Conservation (phyloP, 2,329 filamentous ascomycete genomes). For the Penicillium fuscoglaucum region DNA sequence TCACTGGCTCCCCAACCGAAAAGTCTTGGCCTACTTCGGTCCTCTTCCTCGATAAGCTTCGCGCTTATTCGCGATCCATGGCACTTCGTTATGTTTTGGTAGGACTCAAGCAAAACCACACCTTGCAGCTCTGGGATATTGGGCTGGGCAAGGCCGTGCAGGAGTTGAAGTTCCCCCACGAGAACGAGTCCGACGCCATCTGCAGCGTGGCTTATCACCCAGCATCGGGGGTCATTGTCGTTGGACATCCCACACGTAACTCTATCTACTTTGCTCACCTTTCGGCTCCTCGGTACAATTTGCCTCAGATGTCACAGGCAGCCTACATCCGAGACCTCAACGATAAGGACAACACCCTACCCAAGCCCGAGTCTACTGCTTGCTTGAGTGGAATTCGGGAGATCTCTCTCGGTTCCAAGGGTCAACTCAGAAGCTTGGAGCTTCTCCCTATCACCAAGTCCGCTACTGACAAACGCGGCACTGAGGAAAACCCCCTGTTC, state of each 20-base stretch:
- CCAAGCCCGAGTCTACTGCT: conserved; percentile 88
- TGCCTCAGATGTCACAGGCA: conserved; percentile 79
- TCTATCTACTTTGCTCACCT: conserved; percentile 96
- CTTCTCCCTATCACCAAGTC: conserved; percentile 69
- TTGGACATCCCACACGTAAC: conserved; percentile 95
- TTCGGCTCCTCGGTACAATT: conserved; percentile 87
- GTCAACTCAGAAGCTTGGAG: conserved; percentile 83
- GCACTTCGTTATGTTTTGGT: conserved; percentile 94
- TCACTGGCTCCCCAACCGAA: conserved; percentile 81
- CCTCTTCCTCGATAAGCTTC: conserved; percentile 91
- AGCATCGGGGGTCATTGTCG: conserved; percentile 85
- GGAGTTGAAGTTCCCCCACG: conserved; percentile 93
- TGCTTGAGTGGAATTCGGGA: conserved; percentile 97
- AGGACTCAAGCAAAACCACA: conserved; percentile 98
- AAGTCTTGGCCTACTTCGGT: conserved; percentile 98
- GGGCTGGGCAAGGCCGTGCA: conserved; percentile 93
- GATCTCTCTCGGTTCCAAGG: conserved; percentile 85
- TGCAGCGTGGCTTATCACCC: conserved; percentile 96
- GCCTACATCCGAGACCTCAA: conserved; percentile 79
- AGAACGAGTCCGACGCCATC: conserved; percentile 94
- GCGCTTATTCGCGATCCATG: conserved; percentile 85
- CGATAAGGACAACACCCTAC: conserved; percentile 68
- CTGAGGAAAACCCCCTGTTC: conserved; percentile 74
- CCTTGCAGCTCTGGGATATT: conserved; percentile 96
- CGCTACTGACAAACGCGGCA: conserved; percentile 53